Percentiles rank a stretch among this genome's conserved stretches.
Evolutionary conservation across 2,329 filamentous ascomycete species (phyloP).

Genomic region (Lachnellula subtilissima): DNA sequence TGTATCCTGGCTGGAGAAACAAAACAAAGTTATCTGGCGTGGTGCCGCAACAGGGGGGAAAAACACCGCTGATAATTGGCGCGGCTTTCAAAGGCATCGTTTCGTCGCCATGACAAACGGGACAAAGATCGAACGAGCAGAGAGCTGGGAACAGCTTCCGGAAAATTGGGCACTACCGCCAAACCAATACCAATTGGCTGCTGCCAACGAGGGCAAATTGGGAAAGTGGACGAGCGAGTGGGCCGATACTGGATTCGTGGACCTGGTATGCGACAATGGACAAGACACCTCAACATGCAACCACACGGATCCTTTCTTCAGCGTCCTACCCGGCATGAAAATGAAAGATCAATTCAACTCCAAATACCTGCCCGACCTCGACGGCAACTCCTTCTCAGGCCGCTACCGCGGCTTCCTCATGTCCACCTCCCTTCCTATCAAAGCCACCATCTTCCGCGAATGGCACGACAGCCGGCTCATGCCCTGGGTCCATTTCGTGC

Average conservation of each 20-base stretch:
- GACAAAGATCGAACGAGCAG: constrained; percentile 32
- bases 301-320: constrained; percentile 37
- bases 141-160: constrained; percentile 31
- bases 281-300: constrained; percentile 34
- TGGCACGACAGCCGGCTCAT: constrained; percentile 75
- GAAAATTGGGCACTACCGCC: constrained; percentile 52
- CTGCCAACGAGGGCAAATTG: constrained; percentile 39
- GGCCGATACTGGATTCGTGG: constrained; percentile 35
- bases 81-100: constrained; percentile 50
- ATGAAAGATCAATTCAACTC: constrained; percentile 52
- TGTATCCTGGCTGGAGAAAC: constrained; percentile 52
- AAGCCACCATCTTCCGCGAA: constrained; percentile 72
- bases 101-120: constrained; percentile 50
- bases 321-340: constrained; percentile 44
- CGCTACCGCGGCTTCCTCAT: constrained; percentile 66
- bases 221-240: constrained; percentile 31
- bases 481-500: constrained; percentile 77
- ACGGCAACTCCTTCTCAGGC: constrained; percentile 69
- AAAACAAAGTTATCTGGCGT: constrained; percentile 53
- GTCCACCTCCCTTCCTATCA: constrained; percentile 67
- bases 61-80: constrained; percentile 44
- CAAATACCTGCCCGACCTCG: constrained; percentile 73
- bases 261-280: constrained; percentile 40
- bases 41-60: constrained; percentile 58
- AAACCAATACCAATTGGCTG: constrained; percentile 41